Conservation (phyloP, 2,329 filamentous ascomycete species). For the Alternaria novae-zelandiae region DNA sequence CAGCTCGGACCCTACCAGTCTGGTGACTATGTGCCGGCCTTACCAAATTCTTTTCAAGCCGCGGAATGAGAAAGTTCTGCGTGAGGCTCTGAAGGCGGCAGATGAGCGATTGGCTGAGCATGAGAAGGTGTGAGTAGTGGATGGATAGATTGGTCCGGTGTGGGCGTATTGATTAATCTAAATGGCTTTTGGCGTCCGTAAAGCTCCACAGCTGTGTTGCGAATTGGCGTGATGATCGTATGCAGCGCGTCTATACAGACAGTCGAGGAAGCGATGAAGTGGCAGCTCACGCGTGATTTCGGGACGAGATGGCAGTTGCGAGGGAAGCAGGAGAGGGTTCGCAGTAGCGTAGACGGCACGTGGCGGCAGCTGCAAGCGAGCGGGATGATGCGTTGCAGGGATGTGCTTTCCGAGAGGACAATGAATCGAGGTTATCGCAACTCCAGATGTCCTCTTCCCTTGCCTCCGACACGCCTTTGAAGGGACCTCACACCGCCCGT, state of each 20-base stretch:
- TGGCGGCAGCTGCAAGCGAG: slow-evolving; percentile 11
- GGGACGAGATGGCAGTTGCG: background rate
- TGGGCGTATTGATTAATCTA: background rate
- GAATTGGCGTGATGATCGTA: background rate
- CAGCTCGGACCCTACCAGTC: slow-evolving; percentile 65
- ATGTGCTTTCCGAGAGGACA: slow-evolving; percentile 2
- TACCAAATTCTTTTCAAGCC: slow-evolving; percentile 67
- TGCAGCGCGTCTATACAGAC: background rate
- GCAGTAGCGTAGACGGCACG: background rate
- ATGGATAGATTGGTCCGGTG: background rate
- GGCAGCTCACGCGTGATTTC: background rate
- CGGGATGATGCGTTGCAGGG: slow-evolving; percentile 12
- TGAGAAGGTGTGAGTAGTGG: slow-evolving; percentile 7
- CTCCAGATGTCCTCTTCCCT: slow-evolving; percentile 16
- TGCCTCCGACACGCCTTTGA: background rate
- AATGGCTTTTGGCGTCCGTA: background rate
- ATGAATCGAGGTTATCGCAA: slow-evolving; percentile 2
- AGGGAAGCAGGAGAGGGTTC: background rate
- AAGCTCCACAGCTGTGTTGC: background rate
- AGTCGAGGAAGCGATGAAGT: background rate
- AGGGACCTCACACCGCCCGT: background rate
- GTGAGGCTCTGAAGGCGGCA: slow-evolving; percentile 48
- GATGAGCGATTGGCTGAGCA: slow-evolving; percentile 33
- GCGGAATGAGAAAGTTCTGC: slow-evolving; percentile 55
- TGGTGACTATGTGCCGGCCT: slow-evolving; percentile 66